Evolutionary conservation across 2,329 filamentous ascomycete species (phyloP).

Genomic region (Exophiala phaeomuriformis): DNA sequence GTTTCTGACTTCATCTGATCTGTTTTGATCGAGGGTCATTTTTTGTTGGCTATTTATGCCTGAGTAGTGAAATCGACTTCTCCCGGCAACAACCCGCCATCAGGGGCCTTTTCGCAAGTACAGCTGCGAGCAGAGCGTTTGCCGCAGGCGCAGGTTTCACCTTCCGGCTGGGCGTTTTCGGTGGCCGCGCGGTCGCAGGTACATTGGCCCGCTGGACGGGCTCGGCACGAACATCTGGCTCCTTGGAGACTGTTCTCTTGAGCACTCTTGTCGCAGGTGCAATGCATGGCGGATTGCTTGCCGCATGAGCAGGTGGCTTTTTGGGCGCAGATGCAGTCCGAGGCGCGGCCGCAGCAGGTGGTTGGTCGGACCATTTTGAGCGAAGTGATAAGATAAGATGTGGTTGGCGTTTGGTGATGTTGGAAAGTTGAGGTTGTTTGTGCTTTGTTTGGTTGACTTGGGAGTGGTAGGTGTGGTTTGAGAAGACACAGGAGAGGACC

Average conservation of each 20-base stretch:
- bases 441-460: background rate
- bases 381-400: background rate
- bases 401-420: background rate
- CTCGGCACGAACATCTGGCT: conserved; percentile 72
- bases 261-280: conserved; percentile 70
- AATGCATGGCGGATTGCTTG: conserved; percentile 76
- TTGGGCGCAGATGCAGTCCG: conserved; percentile 51
- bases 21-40: no score
- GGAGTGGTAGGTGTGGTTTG: background rate
- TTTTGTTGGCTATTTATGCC: conserved; percentile 24
- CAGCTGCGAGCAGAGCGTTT: conserved; percentile 62
- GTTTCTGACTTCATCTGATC: no score
- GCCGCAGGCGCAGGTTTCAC: conserved; percentile 68
- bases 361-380: conserved; percentile 42
- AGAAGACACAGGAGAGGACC: no score
- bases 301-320: conserved; percentile 77
- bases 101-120: conserved; percentile 71
- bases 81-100: conserved; percentile 55
- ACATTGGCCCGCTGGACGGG: conserved; percentile 70
- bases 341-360: conserved; percentile 55
- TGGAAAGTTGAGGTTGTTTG: background rate
- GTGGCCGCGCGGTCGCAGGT: conserved; percentile 65
- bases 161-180: conserved; percentile 60
- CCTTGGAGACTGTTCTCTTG: conserved; percentile 68
- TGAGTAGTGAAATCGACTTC: conserved; percentile 86